These are phyloP conservation scores for Pleurotus citrinopileatus DNA, from an alignment of 768 basidiomycete genomes.

Conservation along the genomic window DNA sequence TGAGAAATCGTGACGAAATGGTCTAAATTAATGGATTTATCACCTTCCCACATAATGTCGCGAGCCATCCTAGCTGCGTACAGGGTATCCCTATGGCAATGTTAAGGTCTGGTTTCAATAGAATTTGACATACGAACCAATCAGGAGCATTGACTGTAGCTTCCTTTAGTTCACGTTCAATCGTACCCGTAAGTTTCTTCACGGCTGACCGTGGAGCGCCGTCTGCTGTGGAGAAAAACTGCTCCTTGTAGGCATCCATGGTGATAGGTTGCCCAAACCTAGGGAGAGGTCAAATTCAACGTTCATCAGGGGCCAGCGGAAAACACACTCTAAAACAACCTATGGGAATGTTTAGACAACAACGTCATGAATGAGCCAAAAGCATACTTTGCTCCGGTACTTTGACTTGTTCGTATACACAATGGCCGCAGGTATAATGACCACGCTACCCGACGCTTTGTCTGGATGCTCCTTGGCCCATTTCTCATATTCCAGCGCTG, in stretches of 20 bases:
- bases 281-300: conserved; percentile 10
- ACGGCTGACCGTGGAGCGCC: conserved; percentile 75
- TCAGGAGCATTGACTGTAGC: conserved; percentile 90
- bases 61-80: conserved; percentile 90
- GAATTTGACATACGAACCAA: conserved; percentile 57
- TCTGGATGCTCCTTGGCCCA: conserved; percentile 64
- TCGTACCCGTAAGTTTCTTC: conserved; percentile 76
- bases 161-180: conserved; percentile 69
- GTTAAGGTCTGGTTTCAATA: background rate
- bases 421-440: conserved; percentile 81
- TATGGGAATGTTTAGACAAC: conserved; percentile 25
- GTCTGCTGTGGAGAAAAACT: conserved; percentile 71
- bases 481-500: conserved; percentile 87
- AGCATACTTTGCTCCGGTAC: conserved; percentile 83
- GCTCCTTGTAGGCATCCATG: conserved; percentile 68
- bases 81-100: conserved; percentile 71
- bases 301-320: conserved; percentile 9
- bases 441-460: conserved; percentile 42
- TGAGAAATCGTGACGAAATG: conserved; percentile 87
- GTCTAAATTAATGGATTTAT: conserved; percentile 70
- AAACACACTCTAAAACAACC: conserved; percentile 72
- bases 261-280: conserved; percentile 85
- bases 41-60: conserved; percentile 88
- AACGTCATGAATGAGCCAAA: conserved; percentile 4
- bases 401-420: conserved; percentile 96